Base-by-base conservation (phyloP, 139 green algal species). In the Tetradesmus obliquus region DNA sequence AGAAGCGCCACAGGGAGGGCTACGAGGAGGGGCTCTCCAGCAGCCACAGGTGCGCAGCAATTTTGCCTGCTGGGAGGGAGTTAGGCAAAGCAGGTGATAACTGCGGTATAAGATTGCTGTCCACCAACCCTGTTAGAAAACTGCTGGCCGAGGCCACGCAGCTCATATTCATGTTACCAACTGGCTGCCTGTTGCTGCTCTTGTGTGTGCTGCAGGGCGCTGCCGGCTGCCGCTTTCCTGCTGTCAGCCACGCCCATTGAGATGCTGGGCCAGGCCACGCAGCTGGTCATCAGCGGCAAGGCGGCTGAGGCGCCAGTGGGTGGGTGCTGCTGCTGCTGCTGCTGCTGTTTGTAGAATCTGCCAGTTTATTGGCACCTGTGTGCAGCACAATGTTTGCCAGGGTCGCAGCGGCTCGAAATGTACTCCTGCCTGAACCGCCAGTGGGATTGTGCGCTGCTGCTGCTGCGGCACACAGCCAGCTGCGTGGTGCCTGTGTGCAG, bases 21-120 rank as follows among this genome's bases (percentile, higher is more conserved):
- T 99, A 99, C 92, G 98, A 98, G 93, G 98, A 99, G 53, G 98
- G 98, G 1, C 24, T 98, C 1, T 97, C 95, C 60, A 96, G 94
- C 84, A 93, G 90, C 1, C 95, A 95, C 94, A 95, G 94, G 84
- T 69, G 55, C 19, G 84, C 54, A 13, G 60, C 60, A 72, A 72
- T 10, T 10, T 10, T 10, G 60, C 60, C 60, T 13, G 10, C 10
- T 10, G 69, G 22, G 85, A 45, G 32, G 32, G 32, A 45, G 32
- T 45, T 45, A 45, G 32, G 32, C 32, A 45, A 45, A 45, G 32
- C 32, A 45, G 32, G 32, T 45, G 32, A 45, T 45, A 45, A 45
- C 32, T 45, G 32, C 32, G 32, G 32, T 45, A 45, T 45, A 45
- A 45, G 32, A 45, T 45, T 45, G 32, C 32, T 45, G 32, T 45